Evolutionary conservation across 306 rosid species (phyloP), one percentile per base, ranked within the genome.

Genomic region (Trichosanthes cucumerina): DNA sequence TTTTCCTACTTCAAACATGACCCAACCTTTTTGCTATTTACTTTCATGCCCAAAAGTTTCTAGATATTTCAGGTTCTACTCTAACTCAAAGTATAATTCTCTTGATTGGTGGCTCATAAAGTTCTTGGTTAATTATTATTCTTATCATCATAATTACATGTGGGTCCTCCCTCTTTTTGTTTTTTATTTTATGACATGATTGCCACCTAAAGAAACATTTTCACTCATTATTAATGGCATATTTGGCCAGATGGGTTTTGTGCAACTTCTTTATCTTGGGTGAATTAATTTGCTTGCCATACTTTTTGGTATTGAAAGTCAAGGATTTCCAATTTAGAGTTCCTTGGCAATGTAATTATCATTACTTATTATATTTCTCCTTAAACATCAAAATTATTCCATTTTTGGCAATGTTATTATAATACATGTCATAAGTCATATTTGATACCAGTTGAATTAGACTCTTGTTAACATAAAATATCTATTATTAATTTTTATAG

Each of bases 121-220:
- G 77, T 73, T 72, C 2, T 47, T 16, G 60, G 60, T 47, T 73
- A 73, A 73, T 46, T 49, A 52, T 7, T 73, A 73, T 73, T 73
- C 77, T 73, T 26, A 26, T 73, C 59, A 73, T 73, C 24, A 73
- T 73, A 47, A 49, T 73, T 73, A 28, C 60, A 73, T 15, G 26
- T 73, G 77, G 77, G 54, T 8, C 77, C 60, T 47, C 16, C 60
- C 0, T 6, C 15, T 26, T 73, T 73, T 46, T 7, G 24, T 26
- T 49, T 49, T 28, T 44, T 39, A 68, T 70, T 72, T 71, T 7
- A 46, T 73, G 15, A 39, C 23, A 71, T 71, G 14, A 73, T 73
- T 49, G 77, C 60, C 43, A 47, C 60, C 28, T 47, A 28, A 73
- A 49, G 13, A 73, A 49, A 46, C 41, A 23, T 71, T 49, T 49